phyloP scores from a whole-genome alignment of 176 grass and related monocot genomes.

The Cenchrus purpureus region DNA sequence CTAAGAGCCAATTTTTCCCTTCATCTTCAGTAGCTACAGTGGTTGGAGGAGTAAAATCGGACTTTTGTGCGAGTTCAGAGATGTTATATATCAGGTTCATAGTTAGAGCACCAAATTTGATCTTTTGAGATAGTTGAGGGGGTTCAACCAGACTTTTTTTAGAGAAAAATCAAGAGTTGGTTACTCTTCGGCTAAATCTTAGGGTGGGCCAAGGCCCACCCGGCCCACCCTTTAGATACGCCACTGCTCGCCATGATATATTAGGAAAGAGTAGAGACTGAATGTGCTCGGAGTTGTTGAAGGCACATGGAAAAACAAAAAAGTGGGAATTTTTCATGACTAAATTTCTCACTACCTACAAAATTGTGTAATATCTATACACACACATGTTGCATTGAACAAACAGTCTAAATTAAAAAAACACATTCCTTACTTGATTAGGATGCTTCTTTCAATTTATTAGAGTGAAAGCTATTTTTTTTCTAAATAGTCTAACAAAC shows the following conservation, averaged over 20 bases:
- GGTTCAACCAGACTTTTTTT: too few relatives aligned
- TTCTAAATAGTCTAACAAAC: neutral
- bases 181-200: too few relatives aligned
- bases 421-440: neutral
- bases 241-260: neutral
- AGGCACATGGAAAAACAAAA: neutral
- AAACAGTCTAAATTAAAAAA: neutral
- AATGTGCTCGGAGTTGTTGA: neutral
- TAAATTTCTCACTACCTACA: neutral
- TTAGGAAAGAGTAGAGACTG: neutral
- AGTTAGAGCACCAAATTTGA: too few relatives aligned
- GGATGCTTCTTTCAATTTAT: neutral
- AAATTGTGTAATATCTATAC: neutral
- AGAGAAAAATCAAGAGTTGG: too few relatives aligned
- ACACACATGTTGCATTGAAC: neutral
- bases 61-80: too few relatives aligned
- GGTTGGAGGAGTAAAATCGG: too few relatives aligned
- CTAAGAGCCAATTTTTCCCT: too few relatives aligned
- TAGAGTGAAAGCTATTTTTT: neutral
- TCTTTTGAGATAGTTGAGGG: too few relatives aligned
- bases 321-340: neutral
- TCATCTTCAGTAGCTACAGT: too few relatives aligned
- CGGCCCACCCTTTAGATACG: too few relatives aligned
- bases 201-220: too few relatives aligned
- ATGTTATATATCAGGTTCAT: too few relatives aligned